Evolutionary conservation across 768 basidiomycete genomes (phyloP).

Genomic region (Leucocoprinus sp.): DNA sequence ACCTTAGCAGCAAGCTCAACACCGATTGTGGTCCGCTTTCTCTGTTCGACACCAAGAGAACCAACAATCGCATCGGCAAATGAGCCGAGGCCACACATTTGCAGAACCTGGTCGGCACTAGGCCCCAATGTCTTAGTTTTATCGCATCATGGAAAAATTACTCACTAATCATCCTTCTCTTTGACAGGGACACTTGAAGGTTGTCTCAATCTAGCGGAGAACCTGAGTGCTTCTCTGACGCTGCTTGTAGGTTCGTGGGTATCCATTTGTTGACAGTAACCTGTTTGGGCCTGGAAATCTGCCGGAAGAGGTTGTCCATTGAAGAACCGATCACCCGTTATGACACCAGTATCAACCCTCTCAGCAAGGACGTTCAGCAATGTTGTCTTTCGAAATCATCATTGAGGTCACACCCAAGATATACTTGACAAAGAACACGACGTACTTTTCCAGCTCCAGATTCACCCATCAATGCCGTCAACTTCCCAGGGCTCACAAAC

Average conservation of each 20-base stretch:
- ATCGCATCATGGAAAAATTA: slow-evolving; percentile 13
- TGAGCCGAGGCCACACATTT: slow-evolving; percentile 56
- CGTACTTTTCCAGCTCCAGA: slow-evolving; percentile 37
- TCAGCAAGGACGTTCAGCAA: slow-evolving; percentile 50
- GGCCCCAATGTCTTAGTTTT: no score
- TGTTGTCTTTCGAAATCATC: slow-evolving; percentile 41
- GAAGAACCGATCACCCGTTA: slow-evolving; percentile 45
- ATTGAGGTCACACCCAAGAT: no score
- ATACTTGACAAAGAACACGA: no score
- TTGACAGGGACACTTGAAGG: slow-evolving; percentile 49
- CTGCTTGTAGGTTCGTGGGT: slow-evolving; percentile 69
- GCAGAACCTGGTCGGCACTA: slow-evolving; percentile 41
- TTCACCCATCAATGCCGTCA: slow-evolving; percentile 73
- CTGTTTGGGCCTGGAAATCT: slow-evolving; percentile 64
- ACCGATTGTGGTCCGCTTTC: slow-evolving; percentile 79
- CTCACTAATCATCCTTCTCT: slow-evolving; percentile 78
- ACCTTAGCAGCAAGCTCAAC: slow-evolving; percentile 86
- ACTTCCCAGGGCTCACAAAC: slow-evolving; percentile 72
- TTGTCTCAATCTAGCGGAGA: slow-evolving; percentile 77
- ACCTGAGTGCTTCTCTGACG: slow-evolving; percentile 72
- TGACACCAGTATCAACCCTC: slow-evolving; percentile 36
- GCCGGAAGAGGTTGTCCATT: slow-evolving; percentile 43
- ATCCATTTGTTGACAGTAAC: slow-evolving; percentile 84
- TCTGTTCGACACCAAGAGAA: slow-evolving; percentile 61
- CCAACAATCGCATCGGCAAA: slow-evolving; percentile 59